Percentiles rank a stretch among this genome's conserved stretches.
Conservation (phyloP, 2,329 filamentous ascomycete genomes). For the Ophidiomyces ophidiicola region DNA sequence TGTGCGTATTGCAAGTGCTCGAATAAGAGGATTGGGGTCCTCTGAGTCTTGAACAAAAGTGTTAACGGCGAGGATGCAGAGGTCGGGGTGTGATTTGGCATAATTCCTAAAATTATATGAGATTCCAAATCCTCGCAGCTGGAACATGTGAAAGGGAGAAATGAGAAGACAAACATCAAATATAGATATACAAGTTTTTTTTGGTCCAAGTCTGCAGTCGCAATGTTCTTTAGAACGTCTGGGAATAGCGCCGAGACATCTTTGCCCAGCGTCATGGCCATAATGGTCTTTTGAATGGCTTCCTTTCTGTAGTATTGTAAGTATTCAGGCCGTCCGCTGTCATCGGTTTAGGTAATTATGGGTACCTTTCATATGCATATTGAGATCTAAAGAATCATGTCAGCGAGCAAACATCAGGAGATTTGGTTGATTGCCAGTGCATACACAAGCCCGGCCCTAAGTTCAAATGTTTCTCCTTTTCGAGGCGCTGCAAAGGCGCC, state of each 20-base stretch:
- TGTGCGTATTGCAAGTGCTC: slow-evolving; percentile 88
- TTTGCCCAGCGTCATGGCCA: slow-evolving; percentile 98
- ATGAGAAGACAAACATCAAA: slow-evolving; percentile 57
- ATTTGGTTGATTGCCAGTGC: background rate
- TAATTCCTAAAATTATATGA: slow-evolving; percentile 63
- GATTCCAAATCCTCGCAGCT: too few relatives aligned
- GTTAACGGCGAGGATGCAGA: slow-evolving; percentile 97
- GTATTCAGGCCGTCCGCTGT: slow-evolving; percentile 8
- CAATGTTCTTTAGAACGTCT: slow-evolving; percentile 97
- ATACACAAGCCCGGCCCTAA: slow-evolving; percentile 77
- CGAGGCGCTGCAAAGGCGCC: slow-evolving; percentile 84
- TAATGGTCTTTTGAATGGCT: slow-evolving; percentile 98
- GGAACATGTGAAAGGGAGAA: too few relatives aligned
- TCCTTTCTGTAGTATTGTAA: slow-evolving; percentile 56
- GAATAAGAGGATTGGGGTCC: slow-evolving; percentile 90
- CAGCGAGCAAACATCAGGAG: slow-evolving; percentile 21
- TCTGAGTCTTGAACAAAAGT: slow-evolving; percentile 98
- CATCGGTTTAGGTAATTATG: background rate
- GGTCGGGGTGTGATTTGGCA: slow-evolving; percentile 94
- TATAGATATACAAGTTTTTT: slow-evolving; percentile 99
- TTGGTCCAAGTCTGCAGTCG: slow-evolving; percentile 85
- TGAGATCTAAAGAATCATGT: slow-evolving; percentile 54
- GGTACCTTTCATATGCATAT: slow-evolving; percentile 85
- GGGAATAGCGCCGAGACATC: slow-evolving; percentile 96
- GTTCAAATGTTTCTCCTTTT: slow-evolving; percentile 96